Percentiles rank a stretch among this genome's conserved stretches.
phyloP scores from a whole-genome alignment of 2,329 filamentous ascomycete genomes.

The Xylaria digitata region DNA sequence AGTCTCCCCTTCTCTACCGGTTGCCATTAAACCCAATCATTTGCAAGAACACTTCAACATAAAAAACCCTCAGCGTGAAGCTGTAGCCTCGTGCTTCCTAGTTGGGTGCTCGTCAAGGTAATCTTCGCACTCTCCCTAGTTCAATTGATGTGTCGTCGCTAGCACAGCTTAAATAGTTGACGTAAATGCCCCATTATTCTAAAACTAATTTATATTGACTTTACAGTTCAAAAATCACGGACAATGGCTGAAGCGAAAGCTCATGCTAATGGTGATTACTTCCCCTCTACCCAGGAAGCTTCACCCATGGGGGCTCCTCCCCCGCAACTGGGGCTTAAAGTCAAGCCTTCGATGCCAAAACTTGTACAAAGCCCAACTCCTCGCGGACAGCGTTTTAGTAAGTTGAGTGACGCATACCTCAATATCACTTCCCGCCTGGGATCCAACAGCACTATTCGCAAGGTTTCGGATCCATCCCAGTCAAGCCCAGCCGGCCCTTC shows the following conservation, averaged over 20 bases:
- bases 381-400: slow-evolving; percentile 52
- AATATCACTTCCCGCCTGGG: slow-evolving; percentile 51
- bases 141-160: background rate
- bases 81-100: background rate
- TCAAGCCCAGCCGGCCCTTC: slow-evolving; percentile 8
- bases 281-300: slow-evolving; percentile 16
- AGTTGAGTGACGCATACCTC: slow-evolving; percentile 54
- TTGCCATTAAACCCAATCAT: background rate
- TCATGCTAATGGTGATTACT: slow-evolving; percentile 25
- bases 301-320: background rate
- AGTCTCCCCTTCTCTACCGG: background rate
- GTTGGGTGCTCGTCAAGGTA: background rate
- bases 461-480: slow-evolving; percentile 22
- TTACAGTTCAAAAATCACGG: background rate
- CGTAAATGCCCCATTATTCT: slow-evolving; percentile 10
- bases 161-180: background rate
- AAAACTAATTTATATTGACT: slow-evolving; percentile 12
- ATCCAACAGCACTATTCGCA: slow-evolving; percentile 34
- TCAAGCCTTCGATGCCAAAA: slow-evolving; percentile 1
- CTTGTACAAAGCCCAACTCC: slow-evolving; percentile 44
- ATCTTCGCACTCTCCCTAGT: slow-evolving; percentile 4
- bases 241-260: slow-evolving; percentile 36
- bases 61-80: background rate
- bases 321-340: background rate
- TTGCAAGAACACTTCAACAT: background rate